Conservation (phyloP, 2,329 filamentous ascomycete genomes). For the Colletotrichum navitas region DNA sequence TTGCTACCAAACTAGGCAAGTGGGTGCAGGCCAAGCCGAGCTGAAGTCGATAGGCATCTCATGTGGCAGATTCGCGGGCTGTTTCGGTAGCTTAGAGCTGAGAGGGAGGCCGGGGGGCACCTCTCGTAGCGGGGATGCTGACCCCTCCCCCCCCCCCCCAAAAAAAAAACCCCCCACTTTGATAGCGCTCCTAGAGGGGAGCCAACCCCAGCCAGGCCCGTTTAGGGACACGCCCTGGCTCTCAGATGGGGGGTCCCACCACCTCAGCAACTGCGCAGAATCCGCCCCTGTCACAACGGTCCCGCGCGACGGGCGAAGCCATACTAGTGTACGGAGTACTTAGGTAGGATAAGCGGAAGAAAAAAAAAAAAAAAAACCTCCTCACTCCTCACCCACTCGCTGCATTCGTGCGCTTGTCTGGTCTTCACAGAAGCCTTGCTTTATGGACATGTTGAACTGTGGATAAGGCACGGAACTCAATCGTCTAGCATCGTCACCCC, state of each 20-base stretch:
- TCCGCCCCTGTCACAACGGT: conserved; percentile 5
- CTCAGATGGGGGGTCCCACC: conserved; percentile 7
- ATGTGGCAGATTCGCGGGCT: conserved; percentile 22
- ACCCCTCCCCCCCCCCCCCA: too few relatives aligned
- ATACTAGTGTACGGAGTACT: too few relatives aligned
- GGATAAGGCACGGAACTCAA: not conserved
- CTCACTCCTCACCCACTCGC: too few relatives aligned
- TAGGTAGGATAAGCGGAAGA: too few relatives aligned
- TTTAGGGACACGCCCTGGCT: conserved; percentile 26
- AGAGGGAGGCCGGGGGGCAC: not conserved
- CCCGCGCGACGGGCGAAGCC: not conserved
- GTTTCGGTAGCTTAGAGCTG: conserved; percentile 17
- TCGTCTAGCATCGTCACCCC: not conserved
- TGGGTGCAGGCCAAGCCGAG: conserved; percentile 4
- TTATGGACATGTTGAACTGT: not conserved
- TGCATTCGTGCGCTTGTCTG: conserved; percentile 1
- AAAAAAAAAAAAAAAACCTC: too few relatives aligned
- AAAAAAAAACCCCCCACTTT: conserved; percentile 24
- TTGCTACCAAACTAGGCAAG: not conserved
- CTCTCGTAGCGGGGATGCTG: conserved; percentile 21
- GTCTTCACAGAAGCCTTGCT: not conserved
- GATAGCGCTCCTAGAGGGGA: not conserved
- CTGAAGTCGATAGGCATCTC: conserved; percentile 16
- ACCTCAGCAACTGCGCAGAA: conserved; percentile 27
- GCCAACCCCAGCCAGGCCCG: not conserved